Percentiles rank a stretch among this genome's conserved stretches.
Evolutionary conservation across 139 green algal genomes (phyloP).

Genomic region (Tetradesmus lagerheimii): DNA sequence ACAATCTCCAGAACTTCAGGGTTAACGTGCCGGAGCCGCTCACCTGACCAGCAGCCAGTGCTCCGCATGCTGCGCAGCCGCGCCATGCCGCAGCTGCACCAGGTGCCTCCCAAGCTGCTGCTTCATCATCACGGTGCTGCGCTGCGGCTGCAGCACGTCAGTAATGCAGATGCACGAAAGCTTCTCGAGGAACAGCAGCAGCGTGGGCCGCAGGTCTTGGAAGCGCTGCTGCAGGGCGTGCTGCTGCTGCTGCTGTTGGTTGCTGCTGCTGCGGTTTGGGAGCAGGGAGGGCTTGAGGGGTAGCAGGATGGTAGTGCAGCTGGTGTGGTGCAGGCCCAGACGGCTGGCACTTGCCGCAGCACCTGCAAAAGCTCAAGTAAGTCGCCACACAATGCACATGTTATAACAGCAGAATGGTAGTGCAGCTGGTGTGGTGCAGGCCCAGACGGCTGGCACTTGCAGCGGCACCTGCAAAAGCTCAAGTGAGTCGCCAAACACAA

Average conservation of each 20-base stretch:
- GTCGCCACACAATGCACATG: too few species aligned
- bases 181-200: slow-evolving; percentile 69
- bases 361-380: too few species aligned
- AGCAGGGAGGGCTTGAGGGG: slow-evolving; percentile 47
- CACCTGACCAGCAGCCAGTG: slow-evolving; percentile 49
- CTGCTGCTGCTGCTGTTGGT: slow-evolving; percentile 16
- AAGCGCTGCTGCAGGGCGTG: slow-evolving; percentile 52
- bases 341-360: not conserved
- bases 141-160: slow-evolving; percentile 10
- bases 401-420: slow-evolving; percentile 54
- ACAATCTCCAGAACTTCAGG: too few species aligned
- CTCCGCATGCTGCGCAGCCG: slow-evolving; percentile 33
- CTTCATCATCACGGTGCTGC: slow-evolving; percentile 38
- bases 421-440: slow-evolving; percentile 7
- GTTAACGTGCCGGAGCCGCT: too few species aligned
- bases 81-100: slow-evolving; percentile 17
- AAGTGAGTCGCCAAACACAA: too few species aligned
- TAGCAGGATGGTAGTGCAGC: slow-evolving; percentile 51
- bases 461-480: not conserved
- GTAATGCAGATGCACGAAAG: slow-evolving; percentile 52
- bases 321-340: not conserved
- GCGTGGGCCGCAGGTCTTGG: slow-evolving; percentile 55
- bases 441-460: not conserved
- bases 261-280: not conserved
- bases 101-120: not conserved